Evolutionary conservation across 2,329 filamentous ascomycete genomes (phyloP).

Genomic region (Graphium sp.): DNA sequence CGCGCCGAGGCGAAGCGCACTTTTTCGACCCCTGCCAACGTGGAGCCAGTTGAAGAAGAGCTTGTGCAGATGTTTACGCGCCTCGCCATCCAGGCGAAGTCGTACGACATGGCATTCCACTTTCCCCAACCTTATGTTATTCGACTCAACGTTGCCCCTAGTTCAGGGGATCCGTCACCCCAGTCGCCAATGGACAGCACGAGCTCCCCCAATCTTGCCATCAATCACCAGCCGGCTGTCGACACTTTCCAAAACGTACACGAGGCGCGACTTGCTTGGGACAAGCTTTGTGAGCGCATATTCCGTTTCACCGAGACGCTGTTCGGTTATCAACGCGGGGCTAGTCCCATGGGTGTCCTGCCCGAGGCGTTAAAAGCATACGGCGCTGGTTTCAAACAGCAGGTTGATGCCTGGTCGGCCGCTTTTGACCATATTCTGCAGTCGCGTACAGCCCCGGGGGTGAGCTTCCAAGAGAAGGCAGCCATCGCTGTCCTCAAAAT

Average conservation of each 20-base stretch:
- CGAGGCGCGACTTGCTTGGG: conserved; percentile 39
- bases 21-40: conserved; percentile 8
- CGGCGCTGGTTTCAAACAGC: conserved; percentile 26
- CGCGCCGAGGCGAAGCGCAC: conserved; percentile 24
- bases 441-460: conserved; percentile 26
- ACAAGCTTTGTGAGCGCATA: conserved; percentile 36
- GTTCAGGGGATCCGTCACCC: too few species aligned
- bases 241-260: conserved; percentile 12
- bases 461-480: conserved; percentile 37
- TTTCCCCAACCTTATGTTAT: conserved; percentile 47
- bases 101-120: conserved; percentile 52
- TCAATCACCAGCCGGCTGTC: too few species aligned
- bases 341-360: conserved; percentile 34
- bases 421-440: conserved; percentile 39
- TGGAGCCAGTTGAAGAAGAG: conserved; percentile 37
- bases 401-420: conserved; percentile 35
- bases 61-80: conserved; percentile 46
- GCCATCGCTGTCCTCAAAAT: conserved; percentile 46
- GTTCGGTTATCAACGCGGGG: conserved; percentile 24
- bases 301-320: conserved; percentile 42
- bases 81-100: conserved; percentile 47
- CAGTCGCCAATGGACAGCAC: too few species aligned
- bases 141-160: conserved; percentile 27
- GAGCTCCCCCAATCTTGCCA: too few species aligned
- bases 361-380: conserved; percentile 28